phyloP scores from a whole-genome alignment of 2,329 filamentous ascomycete genomes.

The Decorospora gaudefroyi region DNA sequence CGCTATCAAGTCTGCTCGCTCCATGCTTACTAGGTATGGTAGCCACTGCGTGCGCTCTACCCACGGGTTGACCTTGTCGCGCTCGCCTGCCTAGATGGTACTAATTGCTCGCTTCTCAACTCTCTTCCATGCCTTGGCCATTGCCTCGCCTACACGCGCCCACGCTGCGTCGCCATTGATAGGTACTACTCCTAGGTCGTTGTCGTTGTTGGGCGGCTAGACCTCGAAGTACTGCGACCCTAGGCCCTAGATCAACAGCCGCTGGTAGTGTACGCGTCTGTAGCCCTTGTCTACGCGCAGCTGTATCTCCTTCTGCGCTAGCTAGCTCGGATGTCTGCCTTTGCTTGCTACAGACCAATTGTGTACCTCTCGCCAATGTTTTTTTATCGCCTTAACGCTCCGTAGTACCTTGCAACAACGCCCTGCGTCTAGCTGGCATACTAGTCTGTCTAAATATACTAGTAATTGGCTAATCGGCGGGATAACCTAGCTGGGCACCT shows the following conservation, averaged over 20 bases:
- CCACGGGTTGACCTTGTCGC: slow-evolving; percentile 15
- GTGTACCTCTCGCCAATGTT: no score
- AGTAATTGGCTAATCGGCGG: no score
- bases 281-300: no score
- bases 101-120: slow-evolving; percentile 12
- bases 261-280: slow-evolving; percentile 8
- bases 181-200: slow-evolving; percentile 2
- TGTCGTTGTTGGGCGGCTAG: background rate
- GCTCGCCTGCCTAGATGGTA: slow-evolving; percentile 15
- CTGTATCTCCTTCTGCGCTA: no score
- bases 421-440: no score
- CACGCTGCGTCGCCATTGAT: slow-evolving; percentile 9
- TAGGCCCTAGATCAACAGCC: slow-evolving; percentile 3
- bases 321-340: no score
- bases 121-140: slow-evolving; percentile 12
- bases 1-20: slow-evolving; percentile 18
- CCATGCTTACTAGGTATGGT: slow-evolving; percentile 21
- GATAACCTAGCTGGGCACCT: no score
- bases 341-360: no score
- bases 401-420: no score
- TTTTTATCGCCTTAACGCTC: no score
- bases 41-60: slow-evolving; percentile 19
- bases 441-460: no score
- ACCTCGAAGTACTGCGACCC: slow-evolving; percentile 20
- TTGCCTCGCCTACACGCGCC: slow-evolving; percentile 10